Conservation (phyloP, 2,329 filamentous ascomycete genomes). For the Chaetomium olivaceum region DNA sequence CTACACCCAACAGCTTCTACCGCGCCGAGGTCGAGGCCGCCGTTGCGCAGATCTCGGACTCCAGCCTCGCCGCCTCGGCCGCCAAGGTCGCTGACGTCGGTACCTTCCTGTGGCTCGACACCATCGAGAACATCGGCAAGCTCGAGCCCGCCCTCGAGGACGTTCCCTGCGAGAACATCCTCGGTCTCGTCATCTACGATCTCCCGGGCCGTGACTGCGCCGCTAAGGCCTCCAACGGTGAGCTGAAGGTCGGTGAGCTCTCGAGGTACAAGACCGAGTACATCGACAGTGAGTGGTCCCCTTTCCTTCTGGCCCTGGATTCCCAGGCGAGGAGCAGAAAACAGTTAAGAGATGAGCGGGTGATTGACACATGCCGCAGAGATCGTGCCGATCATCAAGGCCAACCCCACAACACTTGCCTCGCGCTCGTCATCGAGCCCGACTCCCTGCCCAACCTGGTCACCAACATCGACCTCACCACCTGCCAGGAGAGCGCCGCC, state of each 20-base stretch:
- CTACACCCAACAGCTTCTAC: constrained; percentile 45
- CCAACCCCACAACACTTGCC: constrained; percentile 54
- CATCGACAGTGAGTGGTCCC: constrained; percentile 41
- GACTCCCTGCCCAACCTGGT: constrained; percentile 64
- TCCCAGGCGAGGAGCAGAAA: not conserved
- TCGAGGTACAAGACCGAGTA: constrained; percentile 45
- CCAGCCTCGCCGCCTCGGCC: constrained; percentile 36
- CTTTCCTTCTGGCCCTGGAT: not conserved
- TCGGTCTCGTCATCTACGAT: constrained; percentile 61
- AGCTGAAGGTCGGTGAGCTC: constrained; percentile 56
- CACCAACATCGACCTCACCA: constrained; percentile 56
- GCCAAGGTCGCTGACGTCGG: constrained; percentile 43
- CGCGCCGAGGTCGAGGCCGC: constrained; percentile 42
- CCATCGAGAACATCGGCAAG: constrained; percentile 42
- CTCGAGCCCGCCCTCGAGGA: constrained; percentile 41
- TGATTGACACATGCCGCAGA: constrained; percentile 33
- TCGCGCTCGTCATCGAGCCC: constrained; percentile 54
- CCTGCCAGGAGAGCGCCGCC: constrained; percentile 54
- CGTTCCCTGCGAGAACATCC: constrained; percentile 42
- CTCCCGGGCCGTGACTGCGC: constrained; percentile 65
- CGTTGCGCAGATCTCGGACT: constrained; percentile 35
- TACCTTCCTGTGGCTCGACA: constrained; percentile 46
- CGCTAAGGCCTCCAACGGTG: constrained; percentile 63
- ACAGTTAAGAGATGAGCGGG: not conserved
- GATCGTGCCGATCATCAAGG: constrained; percentile 54